Evolutionary conservation across 2,329 filamentous ascomycete genomes (phyloP), one percentile per base, ranked within the genome.

Genomic region (Kalaharituber pfeilii): DNA sequence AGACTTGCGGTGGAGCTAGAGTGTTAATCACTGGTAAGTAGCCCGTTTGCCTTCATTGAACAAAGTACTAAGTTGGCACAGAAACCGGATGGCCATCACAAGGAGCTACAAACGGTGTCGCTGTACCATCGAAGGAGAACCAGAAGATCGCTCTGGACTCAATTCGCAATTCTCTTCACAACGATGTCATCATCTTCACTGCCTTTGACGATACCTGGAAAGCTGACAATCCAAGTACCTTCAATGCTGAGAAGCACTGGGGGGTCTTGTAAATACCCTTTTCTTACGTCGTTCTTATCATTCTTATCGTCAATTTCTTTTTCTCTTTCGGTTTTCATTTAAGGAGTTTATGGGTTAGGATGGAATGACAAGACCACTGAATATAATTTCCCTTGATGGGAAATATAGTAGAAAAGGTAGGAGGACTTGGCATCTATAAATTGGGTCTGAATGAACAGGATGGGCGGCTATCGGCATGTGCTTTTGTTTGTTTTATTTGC

Each of bases 181-280:
- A 47, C 2, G 68, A 79, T 53, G 64, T 89, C 44, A 75, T 88
- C 60, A 70, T 93, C 22, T 89, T 91, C 69, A 83, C 81, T 26
- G 81, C 84, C 2, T 89, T 81, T 70, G 82, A 94, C 67, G 82
- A 86, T 58, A 64, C 73, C 51, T 94, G 86, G 86, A 94, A 93
- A 73, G 66, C 70, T 39, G 75, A 83, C 60, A 74, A 70, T 52
- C 66, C 71, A 2, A 72, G 67, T 22, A 82, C 82, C 1, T 84
- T 81, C 67, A 75, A 78, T 56, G 78, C 83, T 2, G 86, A 94
- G 70, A 76, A 80, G 66, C 86, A 74, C 68, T 91, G 85, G 82
- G 86, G 85, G 15, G 25, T 47, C 25, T 22, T 47, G 3, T 5
- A 47, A 22, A 45, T 20, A 25, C 22, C 25, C 15, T 11, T 47